Evolutionary conservation across 176 grass and related monocot genomes (phyloP), one percentile per base, ranked within the genome.

Genomic region (Triticum dicoccoides): DNA sequence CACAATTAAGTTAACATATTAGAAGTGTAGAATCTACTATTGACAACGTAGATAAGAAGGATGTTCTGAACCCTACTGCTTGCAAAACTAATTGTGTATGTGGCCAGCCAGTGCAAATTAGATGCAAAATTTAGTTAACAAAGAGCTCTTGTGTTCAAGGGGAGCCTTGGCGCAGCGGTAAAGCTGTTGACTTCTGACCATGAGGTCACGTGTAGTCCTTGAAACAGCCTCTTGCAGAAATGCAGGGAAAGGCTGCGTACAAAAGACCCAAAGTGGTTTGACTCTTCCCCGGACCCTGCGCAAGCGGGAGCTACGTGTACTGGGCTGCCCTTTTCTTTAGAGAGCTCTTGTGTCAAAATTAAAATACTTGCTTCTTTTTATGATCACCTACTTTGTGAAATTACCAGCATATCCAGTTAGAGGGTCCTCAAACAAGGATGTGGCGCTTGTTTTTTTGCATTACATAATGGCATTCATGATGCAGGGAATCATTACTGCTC

Each of bases 401-500:
- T 59, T 71, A 42, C 74, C 23, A 61, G 14, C 76, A 47, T 80
- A 34, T 47, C 18, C 37, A 62, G 7, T 47, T 73, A 8, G 35
- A 49, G 4, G 33, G 18, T 11, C 12, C 9, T 61, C 49, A n/a
- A 47, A 47, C 4, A 41, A 9, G 56, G 52, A 25, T 11, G 61
- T 25, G 56, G 41, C n/a, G 8, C 12, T 73, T 86, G 42, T 39
- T 20, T 61, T 44, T 80, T 71, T 87, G 2, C 68, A 2, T 80
- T 59, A 38, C 81, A 81, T 89, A 58, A 80, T 86, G 30, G 27
- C 70, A 76, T 69, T 75, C 65, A 80, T 86, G 69, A 75, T 90
- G 82, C 92, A 99, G 97, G 97, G 97, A 85, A 89, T 99, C 59
- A 83, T 96, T 73, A 99, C 97, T 66, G 97, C 97, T 74, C 97